A percentile compares a stretch with the other conserved stretches of the same genome.
These are phyloP conservation scores for Coemansia sp. DNA, from an alignment of 192 early-diverging fungal genomes.

Conservation along the genomic window DNA sequence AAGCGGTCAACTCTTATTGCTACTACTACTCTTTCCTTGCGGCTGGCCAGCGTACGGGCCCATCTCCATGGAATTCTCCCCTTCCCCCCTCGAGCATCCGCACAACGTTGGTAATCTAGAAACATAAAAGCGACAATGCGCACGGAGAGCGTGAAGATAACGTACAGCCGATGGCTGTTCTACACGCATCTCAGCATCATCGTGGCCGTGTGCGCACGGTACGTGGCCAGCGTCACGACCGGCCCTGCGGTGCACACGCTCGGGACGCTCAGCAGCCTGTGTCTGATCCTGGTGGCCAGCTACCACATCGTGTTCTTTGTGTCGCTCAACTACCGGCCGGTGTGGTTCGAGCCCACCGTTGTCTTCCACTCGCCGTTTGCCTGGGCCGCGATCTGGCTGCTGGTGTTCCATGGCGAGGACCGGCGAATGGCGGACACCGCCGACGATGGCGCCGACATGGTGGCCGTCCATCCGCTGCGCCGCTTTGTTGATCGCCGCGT, in stretches of 20 bases:
- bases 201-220: constrained; percentile 19
- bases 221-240: constrained; percentile 31
- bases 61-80: no score
- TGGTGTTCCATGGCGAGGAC: constrained; percentile 39
- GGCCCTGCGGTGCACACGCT: constrained; percentile 39
- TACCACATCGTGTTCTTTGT: constrained; percentile 48
- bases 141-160: constrained; percentile 34
- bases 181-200: constrained; percentile 38
- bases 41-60: no score
- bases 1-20: no score
- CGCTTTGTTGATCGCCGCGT: constrained; percentile 33
- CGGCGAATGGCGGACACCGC: constrained; percentile 3
- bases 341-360: constrained; percentile 38
- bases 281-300: constrained; percentile 30
- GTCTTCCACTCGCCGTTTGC: constrained; percentile 53
- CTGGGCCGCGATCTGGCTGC: constrained; percentile 46
- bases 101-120: no score
- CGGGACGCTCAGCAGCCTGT: constrained; percentile 37
- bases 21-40: no score
- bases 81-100: no score
- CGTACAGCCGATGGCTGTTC: constrained; percentile 46
- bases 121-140: constrained; percentile 7
- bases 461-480: constrained; percentile 14
- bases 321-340: constrained; percentile 32
- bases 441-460: constrained; percentile 5